These are phyloP conservation scores for Citrullus amarus DNA, from an alignment of 306 rosid species.

Conservation along the genomic window DNA sequence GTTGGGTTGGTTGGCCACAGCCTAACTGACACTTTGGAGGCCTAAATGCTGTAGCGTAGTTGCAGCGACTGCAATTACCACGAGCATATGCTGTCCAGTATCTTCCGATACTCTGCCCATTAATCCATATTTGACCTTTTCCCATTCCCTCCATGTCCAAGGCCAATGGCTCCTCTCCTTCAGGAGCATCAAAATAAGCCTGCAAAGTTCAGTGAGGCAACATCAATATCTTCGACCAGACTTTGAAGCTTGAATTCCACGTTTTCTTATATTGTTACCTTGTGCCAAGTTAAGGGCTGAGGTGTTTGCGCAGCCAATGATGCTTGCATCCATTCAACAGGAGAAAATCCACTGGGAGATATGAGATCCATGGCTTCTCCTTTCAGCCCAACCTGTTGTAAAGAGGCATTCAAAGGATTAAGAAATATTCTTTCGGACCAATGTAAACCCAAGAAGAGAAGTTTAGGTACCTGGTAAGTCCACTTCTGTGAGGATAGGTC, in stretches of 20 bases:
- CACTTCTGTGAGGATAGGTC: constrained; percentile 90
- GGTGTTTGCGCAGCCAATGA: constrained; percentile 47
- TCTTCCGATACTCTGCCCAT: constrained; percentile 87
- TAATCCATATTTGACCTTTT: constrained; percentile 94
- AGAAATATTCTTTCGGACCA: neutral
- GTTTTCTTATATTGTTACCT: constrained; percentile 28
- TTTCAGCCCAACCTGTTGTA: constrained; percentile 76
- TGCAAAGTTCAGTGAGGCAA: constrained; percentile 25
- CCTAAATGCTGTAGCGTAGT: constrained; percentile 52
- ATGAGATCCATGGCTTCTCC: constrained; percentile 91
- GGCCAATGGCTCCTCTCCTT: constrained; percentile 83
- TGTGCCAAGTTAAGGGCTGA: constrained; percentile 96
- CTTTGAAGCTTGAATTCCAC: neutral
- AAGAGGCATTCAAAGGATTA: neutral
- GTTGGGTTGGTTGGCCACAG: constrained; percentile 81
- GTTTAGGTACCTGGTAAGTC: constrained; percentile 70
- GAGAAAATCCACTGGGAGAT: constrained; percentile 50
- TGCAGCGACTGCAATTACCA: constrained; percentile 66
- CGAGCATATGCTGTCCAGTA: constrained; percentile 72
- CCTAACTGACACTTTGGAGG: constrained; percentile 84
- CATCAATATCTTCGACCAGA: neutral
- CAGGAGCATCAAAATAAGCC: constrained; percentile 71
- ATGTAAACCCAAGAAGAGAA: neutral
- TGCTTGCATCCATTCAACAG: constrained; percentile 74
- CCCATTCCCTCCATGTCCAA: constrained; percentile 94